These are phyloP conservation scores for Yarrowia keelungensis DNA, from an alignment of 805 yeast species.

Conservation along the genomic window DNA sequence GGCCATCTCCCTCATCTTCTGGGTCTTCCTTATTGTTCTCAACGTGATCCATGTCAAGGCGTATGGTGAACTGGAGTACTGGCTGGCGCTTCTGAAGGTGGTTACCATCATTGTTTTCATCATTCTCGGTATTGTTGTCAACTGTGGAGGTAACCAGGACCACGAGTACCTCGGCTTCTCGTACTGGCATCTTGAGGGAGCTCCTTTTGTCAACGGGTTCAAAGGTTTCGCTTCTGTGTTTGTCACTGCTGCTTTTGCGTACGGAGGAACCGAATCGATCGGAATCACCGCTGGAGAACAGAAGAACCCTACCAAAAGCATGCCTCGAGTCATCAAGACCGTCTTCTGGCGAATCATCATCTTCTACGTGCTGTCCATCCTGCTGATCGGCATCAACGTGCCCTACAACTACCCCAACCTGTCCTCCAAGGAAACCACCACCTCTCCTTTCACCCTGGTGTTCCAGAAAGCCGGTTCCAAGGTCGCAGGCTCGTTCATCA, in stretches of 20 bases:
- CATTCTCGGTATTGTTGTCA: constrained; percentile 62
- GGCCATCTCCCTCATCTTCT: constrained; percentile 60
- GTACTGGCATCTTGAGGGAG: constrained; percentile 63
- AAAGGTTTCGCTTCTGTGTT: constrained; percentile 59
- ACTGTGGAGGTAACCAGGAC: constrained; percentile 62
- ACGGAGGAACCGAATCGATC: constrained; percentile 63
- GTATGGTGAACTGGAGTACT: constrained; percentile 68
- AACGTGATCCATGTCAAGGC: constrained; percentile 62
- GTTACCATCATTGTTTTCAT: constrained; percentile 68
- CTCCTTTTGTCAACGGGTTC: constrained; percentile 51
- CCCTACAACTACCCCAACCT: constrained; percentile 62
- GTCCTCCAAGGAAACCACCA: constrained; percentile 53
- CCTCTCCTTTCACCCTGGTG: constrained; percentile 57
- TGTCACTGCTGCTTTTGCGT: constrained; percentile 65
- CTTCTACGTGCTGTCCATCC: constrained; percentile 61
- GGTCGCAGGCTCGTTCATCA: constrained; percentile 59
- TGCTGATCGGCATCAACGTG: constrained; percentile 66
- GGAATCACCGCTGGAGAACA: constrained; percentile 69
- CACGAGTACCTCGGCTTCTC: constrained; percentile 60
- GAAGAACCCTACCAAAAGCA: constrained; percentile 62
- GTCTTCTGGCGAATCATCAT: constrained; percentile 62
- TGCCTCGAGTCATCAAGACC: constrained; percentile 65
- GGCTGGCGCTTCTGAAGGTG: constrained; percentile 70
- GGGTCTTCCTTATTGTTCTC: constrained; percentile 56
- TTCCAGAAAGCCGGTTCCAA: constrained; percentile 55